Base-by-base conservation (phyloP, 768 basidiomycete species). In the Boletus pseudopeckii region DNA sequence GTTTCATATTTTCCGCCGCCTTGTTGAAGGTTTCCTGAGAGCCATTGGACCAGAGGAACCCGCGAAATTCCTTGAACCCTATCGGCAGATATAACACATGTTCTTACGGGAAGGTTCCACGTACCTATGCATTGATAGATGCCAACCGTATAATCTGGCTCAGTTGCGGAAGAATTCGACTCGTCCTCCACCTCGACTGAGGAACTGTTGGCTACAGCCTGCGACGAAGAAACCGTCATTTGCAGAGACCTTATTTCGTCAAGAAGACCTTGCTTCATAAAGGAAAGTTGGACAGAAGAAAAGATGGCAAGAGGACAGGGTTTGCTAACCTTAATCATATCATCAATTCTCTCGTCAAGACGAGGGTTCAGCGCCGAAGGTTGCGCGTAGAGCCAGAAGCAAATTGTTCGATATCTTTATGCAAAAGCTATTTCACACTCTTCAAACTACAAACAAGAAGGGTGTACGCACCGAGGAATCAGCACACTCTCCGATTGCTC, bases 41-140 rank as follows among this genome's bases (percentile, higher is more conserved):
- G 3, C 70, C 70, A 14, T 74, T 62, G 9, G 77, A 61, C n/a
- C 73, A 71, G 26, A 92, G 73, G 69, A 88, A 86, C 22, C 75
- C 65, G 57, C 84, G 75, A 64, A 99, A 98, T 71, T 98, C 96
- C 67, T 87, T 92, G 74, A 90, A 98, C 6, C 97, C 96, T 98
- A 61, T 37, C 17, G 41, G 22, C 11, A 34, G 47, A 41, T 66
- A 51, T 50, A 57, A 56, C n/a, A 42, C 37, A 38, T 32, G 18
- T 24, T 18, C 42, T 17, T 34, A 32, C 24, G 30, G 9, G 45
- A 48, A 43, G 20, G 47, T 62, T 38, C 37, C 17, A 7, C 70
- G 40, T 63, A 89, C 95, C 96, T 55, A 99, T 99, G 0, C 92
- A 83, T 68, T 99, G 97, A 70, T 90, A 98, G 52, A 98, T 89